Evolutionary conservation across 2,329 filamentous ascomycete species (phyloP).

Genomic region (Fusarium marasasianum): DNA sequence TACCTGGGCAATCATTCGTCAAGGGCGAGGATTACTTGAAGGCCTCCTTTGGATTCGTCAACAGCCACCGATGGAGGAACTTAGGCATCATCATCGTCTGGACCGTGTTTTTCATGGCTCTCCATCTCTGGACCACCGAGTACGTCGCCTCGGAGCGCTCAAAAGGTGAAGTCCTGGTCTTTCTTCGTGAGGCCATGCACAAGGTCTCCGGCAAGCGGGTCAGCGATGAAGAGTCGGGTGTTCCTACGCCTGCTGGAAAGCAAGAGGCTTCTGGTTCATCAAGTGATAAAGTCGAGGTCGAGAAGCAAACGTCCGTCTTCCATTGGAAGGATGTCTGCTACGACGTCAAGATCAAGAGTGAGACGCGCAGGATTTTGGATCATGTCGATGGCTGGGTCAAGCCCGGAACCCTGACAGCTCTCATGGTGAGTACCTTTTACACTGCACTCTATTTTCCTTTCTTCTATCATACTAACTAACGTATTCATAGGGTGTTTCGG

Average conservation of each 20-base stretch:
- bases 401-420: conserved; percentile 73
- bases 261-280: not conserved
- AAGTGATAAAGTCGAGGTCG: not conserved
- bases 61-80: conserved; percentile 29
- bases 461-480: not conserved
- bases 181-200: conserved; percentile 13
- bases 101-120: conserved; percentile 19
- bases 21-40: not conserved
- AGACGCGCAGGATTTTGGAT: conserved; percentile 70
- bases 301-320: conserved; percentile 57
- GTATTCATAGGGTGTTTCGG: conserved; percentile 64
- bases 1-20: not conserved
- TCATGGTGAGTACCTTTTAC: conserved; percentile 62
- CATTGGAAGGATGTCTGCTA: conserved; percentile 77
- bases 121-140: conserved; percentile 21
- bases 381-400: conserved; percentile 78
- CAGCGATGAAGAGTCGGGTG: not conserved
- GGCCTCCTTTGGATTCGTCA: conserved; percentile 16
- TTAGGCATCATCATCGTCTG: conserved; percentile 25
- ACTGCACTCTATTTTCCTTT: not conserved
- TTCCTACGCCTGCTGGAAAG: not conserved
- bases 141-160: conserved; percentile 29
- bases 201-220: not conserved
- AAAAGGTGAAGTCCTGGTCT: conserved; percentile 32
- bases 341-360: conserved; percentile 73